Base-by-base conservation (phyloP, 176 grass and related monocot genomes). In the Juncus effusus region DNA sequence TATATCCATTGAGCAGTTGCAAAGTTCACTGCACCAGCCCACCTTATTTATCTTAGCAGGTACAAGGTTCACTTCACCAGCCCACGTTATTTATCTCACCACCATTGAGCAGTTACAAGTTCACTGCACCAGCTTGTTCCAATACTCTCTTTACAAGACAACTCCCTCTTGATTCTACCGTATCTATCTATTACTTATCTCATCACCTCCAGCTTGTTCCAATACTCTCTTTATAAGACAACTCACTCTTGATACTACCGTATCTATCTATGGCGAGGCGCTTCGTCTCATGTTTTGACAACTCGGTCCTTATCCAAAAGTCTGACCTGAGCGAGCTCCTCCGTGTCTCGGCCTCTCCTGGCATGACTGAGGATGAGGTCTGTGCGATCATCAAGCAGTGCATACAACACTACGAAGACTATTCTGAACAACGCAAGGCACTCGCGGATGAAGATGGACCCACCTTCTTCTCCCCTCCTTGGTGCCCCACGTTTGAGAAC, bases 401-500 rank as follows among this genome's bases (percentile, higher is more conserved):
- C 84, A 78, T 96, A 70, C 51, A 44, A 14, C 73, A 56, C 57
- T 96, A 90, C 76, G 44, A 83, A 37, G 81, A 79, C 45, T 96
- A 96, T 70, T 72, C 4, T 4, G 2, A 61, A n/a, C 38, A n/a
- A 37, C 57, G 84, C 45, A 74, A 79, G 13, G 6, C 9, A 7
- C 66, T 88, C 64, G 63, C 63, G 35, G 63, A 3, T 0, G 65
- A 76, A 42, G 87, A 83, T 56, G 79, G 75, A 10, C 28, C 79
- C 7, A 67, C 76, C 69, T 76, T 88, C 77, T 60, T 83, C 82
- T 60, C 67, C 42, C 91, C 84, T 40, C 74, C 79, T 11, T 96
- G 91, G 91, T 96, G 87, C 79, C 78, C 79, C 53, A 53, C 82
- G 45, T 96, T 91, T 51, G 91, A 96, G 65, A 90, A 78, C 61